Conservation (phyloP, 2,329 filamentous ascomycete species). For the Elsinoe perseae region DNA sequence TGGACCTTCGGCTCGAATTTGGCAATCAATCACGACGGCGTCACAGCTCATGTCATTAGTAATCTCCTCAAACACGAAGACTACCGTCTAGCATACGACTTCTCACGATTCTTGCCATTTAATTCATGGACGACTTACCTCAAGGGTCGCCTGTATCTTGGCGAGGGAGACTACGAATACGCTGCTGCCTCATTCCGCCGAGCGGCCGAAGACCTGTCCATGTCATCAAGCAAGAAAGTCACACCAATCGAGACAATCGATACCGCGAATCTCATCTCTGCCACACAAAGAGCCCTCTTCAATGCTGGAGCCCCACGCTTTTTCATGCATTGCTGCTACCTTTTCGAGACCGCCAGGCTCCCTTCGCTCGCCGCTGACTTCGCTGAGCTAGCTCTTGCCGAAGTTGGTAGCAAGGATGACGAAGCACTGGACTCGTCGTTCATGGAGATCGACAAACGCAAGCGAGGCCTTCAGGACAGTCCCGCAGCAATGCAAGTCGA, state of each 20-base stretch:
- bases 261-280: slow-evolving; percentile 59
- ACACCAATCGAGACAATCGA: slow-evolving; percentile 30
- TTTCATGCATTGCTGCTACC: slow-evolving; percentile 72
- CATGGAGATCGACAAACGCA: slow-evolving; percentile 24
- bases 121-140: slow-evolving; percentile 64
- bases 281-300: slow-evolving; percentile 61
- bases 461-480: slow-evolving; percentile 24
- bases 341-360: slow-evolving; percentile 71
- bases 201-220: slow-evolving; percentile 43
- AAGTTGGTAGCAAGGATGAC: slow-evolving; percentile 20
- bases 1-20: slow-evolving; percentile 38
- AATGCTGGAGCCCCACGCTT: slow-evolving; percentile 73
- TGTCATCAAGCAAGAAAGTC: slow-evolving; percentile 10
- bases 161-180: slow-evolving; percentile 62
- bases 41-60: slow-evolving; percentile 35
- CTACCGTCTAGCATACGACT: slow-evolving; percentile 49
- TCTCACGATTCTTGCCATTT: slow-evolving; percentile 56
- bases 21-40: slow-evolving; percentile 32
- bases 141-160: slow-evolving; percentile 70
- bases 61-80: slow-evolving; percentile 38
- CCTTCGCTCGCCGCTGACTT: slow-evolving; percentile 81
- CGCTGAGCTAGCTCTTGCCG: slow-evolving; percentile 48
- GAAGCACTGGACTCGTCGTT: slow-evolving; percentile 21
- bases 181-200: slow-evolving; percentile 73
- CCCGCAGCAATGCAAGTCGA: slow-evolving; percentile 24